A percentile compares a stretch with the other conserved stretches of the same genome.
Evolutionary conservation across 306 rosid species (phyloP).

Genomic region (Cucurbita maxima): DNA sequence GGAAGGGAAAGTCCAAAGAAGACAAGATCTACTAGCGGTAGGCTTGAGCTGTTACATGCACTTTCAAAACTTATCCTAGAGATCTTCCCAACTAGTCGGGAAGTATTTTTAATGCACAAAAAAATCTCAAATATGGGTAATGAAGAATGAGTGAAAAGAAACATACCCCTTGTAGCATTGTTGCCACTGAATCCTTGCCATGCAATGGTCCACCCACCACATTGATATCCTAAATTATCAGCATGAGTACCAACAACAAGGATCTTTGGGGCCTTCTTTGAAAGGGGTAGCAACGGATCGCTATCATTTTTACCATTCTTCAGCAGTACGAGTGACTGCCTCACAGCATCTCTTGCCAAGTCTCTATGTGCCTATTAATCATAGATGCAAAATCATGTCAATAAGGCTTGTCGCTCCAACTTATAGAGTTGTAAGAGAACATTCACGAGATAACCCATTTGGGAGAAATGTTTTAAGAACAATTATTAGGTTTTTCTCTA

Average conservation of each 20-base stretch:
- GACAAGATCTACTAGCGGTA: no score
- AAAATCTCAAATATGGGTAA: neutral
- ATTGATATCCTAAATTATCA: constrained; percentile 91
- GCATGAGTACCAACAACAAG: constrained; percentile 82
- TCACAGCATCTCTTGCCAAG: constrained; percentile 94
- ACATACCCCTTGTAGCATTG: constrained; percentile 57
- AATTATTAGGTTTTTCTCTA: no score
- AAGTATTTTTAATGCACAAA: neutral
- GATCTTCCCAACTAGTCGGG: neutral
- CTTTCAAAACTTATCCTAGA: neutral
- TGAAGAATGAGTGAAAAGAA: constrained; percentile 1
- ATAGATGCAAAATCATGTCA: neutral
- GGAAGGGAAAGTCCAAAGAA: no score
- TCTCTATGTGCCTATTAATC: constrained; percentile 54
- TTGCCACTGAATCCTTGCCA: constrained; percentile 95
- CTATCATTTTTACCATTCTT: constrained; percentile 74
- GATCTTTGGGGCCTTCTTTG: constrained; percentile 51
- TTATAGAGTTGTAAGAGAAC: no score
- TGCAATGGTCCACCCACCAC: constrained; percentile 95
- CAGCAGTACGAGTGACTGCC: constrained; percentile 75
- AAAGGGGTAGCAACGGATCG: constrained; percentile 63
- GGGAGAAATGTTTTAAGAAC: no score
- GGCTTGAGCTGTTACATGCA: no score
- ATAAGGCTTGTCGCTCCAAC: no score
- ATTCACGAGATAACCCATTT: no score